These are phyloP conservation scores for button mushroom (Agaricus bisporus) DNA, from an alignment of 768 basidiomycete species.

Conservation along the genomic window DNA sequence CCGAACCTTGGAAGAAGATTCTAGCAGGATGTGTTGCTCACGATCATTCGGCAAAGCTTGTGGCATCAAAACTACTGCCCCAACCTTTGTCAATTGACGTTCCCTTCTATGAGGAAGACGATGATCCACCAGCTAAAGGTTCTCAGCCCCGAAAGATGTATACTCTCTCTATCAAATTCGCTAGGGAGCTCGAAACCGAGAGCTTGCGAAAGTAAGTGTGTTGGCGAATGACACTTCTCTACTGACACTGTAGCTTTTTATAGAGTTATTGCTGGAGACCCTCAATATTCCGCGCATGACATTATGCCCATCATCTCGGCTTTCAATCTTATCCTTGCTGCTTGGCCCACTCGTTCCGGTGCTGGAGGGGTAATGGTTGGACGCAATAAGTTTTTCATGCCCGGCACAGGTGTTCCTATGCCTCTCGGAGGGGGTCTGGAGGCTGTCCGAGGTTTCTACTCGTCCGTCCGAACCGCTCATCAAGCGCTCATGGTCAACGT, in stretches of 20 bases:
- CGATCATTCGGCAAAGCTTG: slow-evolving; percentile 46
- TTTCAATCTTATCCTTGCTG: slow-evolving; percentile 57
- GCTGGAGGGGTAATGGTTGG: slow-evolving; percentile 64
- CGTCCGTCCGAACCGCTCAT: slow-evolving; percentile 51
- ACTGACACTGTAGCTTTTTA: slow-evolving; percentile 23
- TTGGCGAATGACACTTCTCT: not conserved
- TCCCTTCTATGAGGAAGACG: slow-evolving; percentile 46
- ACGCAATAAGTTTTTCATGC: slow-evolving; percentile 63
- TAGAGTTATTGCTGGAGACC: slow-evolving; percentile 50
- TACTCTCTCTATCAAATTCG: slow-evolving; percentile 35
- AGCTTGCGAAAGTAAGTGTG: slow-evolving; percentile 28
- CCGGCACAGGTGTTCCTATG: slow-evolving; percentile 40
- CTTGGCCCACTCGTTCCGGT: slow-evolving; percentile 44
- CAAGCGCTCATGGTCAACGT: slow-evolving; percentile 59
- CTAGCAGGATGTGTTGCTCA: slow-evolving; percentile 47
- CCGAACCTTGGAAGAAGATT: slow-evolving; percentile 38
- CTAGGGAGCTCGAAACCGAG: slow-evolving; percentile 47
- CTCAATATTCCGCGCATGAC: slow-evolving; percentile 50
- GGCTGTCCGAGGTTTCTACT: slow-evolving; percentile 53
- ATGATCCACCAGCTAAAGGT: slow-evolving; percentile 34
- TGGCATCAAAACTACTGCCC: slow-evolving; percentile 38
- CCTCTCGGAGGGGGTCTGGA: slow-evolving; percentile 48
- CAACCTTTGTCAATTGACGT: slow-evolving; percentile 39
- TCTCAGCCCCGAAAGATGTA: slow-evolving; percentile 34
- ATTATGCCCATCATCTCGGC: slow-evolving; percentile 55